phyloP scores from a whole-genome alignment of 148 eudicot genomes.

The Diospyros lotus region DNA sequence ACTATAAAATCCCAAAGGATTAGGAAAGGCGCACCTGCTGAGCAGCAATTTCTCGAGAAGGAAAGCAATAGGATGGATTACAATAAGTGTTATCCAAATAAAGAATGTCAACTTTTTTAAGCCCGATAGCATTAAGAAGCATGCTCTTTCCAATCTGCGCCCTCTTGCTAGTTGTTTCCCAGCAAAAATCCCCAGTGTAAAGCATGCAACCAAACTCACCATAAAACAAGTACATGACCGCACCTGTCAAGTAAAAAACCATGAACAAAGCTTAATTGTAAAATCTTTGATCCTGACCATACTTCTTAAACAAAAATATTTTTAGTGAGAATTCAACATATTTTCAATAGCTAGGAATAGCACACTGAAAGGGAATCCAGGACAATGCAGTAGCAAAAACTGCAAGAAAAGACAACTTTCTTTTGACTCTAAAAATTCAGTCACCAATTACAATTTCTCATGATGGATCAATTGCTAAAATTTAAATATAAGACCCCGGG shows the following conservation, averaged over 20 bases:
- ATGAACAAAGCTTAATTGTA: neutral
- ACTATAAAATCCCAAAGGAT: neutral
- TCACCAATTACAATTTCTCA: neutral
- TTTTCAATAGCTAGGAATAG: neutral
- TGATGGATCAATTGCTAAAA: neutral
- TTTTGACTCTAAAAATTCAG: neutral
- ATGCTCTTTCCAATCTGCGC: conserved; percentile 45
- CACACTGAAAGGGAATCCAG: neutral
- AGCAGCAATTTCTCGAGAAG: conserved; percentile 67
- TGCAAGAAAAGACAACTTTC: neutral
- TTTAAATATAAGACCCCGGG: neutral
- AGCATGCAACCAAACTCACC: conserved; percentile 77
- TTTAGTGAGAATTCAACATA: too few species aligned
- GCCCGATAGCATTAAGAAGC: conserved; percentile 55
- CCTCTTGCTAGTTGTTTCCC: conserved; percentile 55
- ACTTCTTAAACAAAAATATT: neutral
- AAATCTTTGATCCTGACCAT: neutral
- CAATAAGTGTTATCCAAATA: conserved; percentile 86
- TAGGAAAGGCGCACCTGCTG: conserved; percentile 45
- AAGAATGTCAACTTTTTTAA: conserved; percentile 48
- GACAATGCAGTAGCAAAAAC: neutral
- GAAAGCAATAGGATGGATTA: conserved; percentile 63
- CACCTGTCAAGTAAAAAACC: conserved; percentile 38
- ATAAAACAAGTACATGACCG: conserved; percentile 79
- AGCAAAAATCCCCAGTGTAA: conserved; percentile 88